Evolutionary conservation across 2,329 filamentous ascomycete genomes (phyloP).

Genomic region (Metarhizium humberi): DNA sequence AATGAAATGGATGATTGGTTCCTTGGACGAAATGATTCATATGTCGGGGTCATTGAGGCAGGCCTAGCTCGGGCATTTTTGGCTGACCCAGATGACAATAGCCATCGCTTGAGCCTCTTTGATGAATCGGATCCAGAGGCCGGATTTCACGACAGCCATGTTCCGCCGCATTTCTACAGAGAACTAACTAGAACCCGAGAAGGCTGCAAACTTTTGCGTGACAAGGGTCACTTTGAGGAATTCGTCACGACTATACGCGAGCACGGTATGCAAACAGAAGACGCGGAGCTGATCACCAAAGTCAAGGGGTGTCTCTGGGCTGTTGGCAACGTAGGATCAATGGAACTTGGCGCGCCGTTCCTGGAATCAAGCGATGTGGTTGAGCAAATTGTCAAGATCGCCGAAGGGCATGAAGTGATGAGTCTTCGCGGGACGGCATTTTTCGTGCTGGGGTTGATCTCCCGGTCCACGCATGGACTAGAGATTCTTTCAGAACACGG

Average conservation of each 20-base stretch:
- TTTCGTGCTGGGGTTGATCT: slow-evolving; percentile 89
- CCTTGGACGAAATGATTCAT: slow-evolving; percentile 90
- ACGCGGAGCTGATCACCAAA: slow-evolving; percentile 77
- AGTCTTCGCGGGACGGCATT: slow-evolving; percentile 92
- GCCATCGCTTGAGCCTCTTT: slow-evolving; percentile 48
- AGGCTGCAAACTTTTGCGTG: slow-evolving; percentile 78
- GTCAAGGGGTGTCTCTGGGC: slow-evolving; percentile 97
- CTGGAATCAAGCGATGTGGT: slow-evolving; percentile 86
- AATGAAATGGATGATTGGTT: slow-evolving; percentile 99
- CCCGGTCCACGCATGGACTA: slow-evolving; percentile 80
- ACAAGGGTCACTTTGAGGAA: slow-evolving; percentile 94
- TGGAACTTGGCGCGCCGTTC: slow-evolving; percentile 94
- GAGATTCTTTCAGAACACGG: slow-evolving; percentile 83
- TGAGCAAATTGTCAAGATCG: slow-evolving; percentile 77
- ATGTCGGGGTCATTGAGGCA: slow-evolving; percentile 91
- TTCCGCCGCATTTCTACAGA: slow-evolving; percentile 96
- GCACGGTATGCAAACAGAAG: slow-evolving; percentile 74
- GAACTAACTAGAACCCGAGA: slow-evolving; percentile 89
- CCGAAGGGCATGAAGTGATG: slow-evolving; percentile 80
- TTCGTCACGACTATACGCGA: slow-evolving; percentile 85
- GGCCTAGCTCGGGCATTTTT: slow-evolving; percentile 79
- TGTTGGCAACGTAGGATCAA: slow-evolving; percentile 93
- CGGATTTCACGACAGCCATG: slow-evolving; percentile 53
- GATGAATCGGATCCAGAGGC: slow-evolving; percentile 47
- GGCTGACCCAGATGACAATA: slow-evolving; percentile 50